Evolutionary conservation across 1,284 basidiomycete genomes (phyloP).

Genomic region (Irpex sp.): DNA sequence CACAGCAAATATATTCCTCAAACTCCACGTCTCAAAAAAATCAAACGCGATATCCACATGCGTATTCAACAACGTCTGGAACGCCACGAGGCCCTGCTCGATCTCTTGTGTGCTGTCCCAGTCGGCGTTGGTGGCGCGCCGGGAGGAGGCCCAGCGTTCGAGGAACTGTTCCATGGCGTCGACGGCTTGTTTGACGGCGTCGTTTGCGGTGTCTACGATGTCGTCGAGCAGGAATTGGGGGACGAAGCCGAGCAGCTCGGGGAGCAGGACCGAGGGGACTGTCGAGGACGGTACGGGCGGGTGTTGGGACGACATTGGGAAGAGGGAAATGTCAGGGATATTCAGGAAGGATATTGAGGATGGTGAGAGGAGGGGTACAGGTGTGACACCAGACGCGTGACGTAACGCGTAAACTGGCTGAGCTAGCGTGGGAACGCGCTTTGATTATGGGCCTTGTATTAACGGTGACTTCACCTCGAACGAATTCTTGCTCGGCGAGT

Average conservation of each 20-base stretch:
- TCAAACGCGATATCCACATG: constrained; percentile 78
- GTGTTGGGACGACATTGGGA: too few relatives aligned
- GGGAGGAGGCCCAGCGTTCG: constrained; percentile 59
- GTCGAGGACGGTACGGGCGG: constrained; percentile 9
- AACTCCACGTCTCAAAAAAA: constrained; percentile 73
- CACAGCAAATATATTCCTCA: constrained; percentile 72
- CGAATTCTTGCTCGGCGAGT: too few relatives aligned
- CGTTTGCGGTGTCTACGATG: constrained; percentile 61
- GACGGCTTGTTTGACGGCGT: constrained; percentile 62
- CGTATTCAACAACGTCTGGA: constrained; percentile 71
- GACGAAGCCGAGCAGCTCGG: constrained; percentile 61
- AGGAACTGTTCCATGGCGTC: constrained; percentile 73
- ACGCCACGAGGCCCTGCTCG: constrained; percentile 68
- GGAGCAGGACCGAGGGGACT: constrained; percentile 48
- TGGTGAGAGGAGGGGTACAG: not conserved
- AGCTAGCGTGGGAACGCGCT: too few relatives aligned
- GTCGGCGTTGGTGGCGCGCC: constrained; percentile 36
- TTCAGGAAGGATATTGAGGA: not conserved
- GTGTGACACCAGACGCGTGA: not conserved
- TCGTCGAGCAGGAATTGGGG: constrained; percentile 67
- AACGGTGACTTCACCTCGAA: too few relatives aligned
- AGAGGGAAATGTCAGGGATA: too few relatives aligned
- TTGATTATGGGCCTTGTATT: too few relatives aligned
- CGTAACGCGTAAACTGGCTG: not conserved
- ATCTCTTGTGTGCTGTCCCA: constrained; percentile 63